Evolutionary conservation across 352 stramenopile species (phyloP).

Genomic region (Globisporangium yorkense): DNA sequence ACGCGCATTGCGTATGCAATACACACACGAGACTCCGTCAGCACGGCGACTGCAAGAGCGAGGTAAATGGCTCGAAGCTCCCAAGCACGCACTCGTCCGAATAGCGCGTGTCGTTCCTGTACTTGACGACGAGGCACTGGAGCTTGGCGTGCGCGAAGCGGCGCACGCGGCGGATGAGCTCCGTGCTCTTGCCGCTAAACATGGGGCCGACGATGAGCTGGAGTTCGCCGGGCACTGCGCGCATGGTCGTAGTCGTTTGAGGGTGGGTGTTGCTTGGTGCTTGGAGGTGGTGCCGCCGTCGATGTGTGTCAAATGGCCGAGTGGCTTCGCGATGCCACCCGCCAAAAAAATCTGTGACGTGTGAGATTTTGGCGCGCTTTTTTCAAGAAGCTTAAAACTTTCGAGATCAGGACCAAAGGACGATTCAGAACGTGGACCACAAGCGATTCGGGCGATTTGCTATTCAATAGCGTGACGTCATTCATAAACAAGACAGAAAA

Average conservation of each 20-base stretch:
- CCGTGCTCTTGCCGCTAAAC: slow-evolving; percentile 87
- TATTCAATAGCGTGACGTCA: background rate
- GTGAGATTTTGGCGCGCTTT: background rate
- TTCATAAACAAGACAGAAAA: background rate
- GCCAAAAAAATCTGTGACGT: slow-evolving; percentile 2
- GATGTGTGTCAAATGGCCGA: slow-evolving; percentile 8
- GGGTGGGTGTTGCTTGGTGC: background rate
- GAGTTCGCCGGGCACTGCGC: slow-evolving; percentile 43
- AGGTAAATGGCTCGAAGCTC: background rate
- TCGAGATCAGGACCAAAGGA: background rate
- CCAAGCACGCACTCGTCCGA: slow-evolving; percentile 50
- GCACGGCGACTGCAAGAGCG: background rate
- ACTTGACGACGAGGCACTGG: slow-evolving; percentile 78
- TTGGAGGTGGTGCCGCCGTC: background rate
- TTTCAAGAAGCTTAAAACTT: background rate
- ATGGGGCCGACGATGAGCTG: slow-evolving; percentile 85
- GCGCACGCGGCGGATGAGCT: slow-evolving; percentile 79
- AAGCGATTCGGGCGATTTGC: background rate
- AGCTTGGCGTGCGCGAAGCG: slow-evolving; percentile 78
- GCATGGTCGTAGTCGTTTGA: slow-evolving; percentile 1
- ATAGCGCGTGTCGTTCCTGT: slow-evolving; percentile 74
- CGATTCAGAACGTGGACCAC: background rate
- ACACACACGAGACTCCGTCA: background rate
- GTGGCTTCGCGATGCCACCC: background rate
- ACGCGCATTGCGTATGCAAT: background rate